Conservation (phyloP, 129 eudicot species). For the Ambrosia trifida region DNA sequence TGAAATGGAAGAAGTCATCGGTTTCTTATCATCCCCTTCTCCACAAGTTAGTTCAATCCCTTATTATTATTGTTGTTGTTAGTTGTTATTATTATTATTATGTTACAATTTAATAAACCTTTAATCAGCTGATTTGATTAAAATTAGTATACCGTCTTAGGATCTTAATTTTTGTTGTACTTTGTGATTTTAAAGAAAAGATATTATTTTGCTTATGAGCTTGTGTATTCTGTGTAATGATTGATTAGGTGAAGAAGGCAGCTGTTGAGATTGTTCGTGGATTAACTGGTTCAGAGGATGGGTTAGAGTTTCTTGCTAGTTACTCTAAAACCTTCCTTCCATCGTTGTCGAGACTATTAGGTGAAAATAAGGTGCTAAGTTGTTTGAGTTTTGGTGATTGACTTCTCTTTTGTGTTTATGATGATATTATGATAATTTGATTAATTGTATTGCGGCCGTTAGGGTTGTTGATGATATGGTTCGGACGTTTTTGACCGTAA, state of each 20-base stretch:
- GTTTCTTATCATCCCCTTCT: constrained; percentile 82
- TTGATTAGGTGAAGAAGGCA: constrained; percentile 69
- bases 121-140: no score
- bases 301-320: constrained; percentile 54
- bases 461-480: not conserved
- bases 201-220: no score
- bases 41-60: constrained; percentile 55
- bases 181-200: not conserved
- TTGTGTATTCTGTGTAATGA: not conserved
- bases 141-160: no score
- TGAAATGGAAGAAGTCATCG: constrained; percentile 79
- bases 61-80: no score
- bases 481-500: not conserved
- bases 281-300: constrained; percentile 82
- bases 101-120: no score
- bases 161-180: no score
- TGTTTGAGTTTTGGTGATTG: constrained; percentile 9
- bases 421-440: constrained; percentile 40
- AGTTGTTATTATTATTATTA: no score
- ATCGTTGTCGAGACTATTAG: constrained; percentile 50
- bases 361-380: constrained; percentile 61
- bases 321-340: constrained; percentile 54
- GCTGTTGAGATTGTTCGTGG: constrained; percentile 91
- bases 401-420: not conserved
- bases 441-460: not conserved